Conservation (phyloP, 1,284 basidiomycete genomes). For the Ustilago lituana region DNA sequence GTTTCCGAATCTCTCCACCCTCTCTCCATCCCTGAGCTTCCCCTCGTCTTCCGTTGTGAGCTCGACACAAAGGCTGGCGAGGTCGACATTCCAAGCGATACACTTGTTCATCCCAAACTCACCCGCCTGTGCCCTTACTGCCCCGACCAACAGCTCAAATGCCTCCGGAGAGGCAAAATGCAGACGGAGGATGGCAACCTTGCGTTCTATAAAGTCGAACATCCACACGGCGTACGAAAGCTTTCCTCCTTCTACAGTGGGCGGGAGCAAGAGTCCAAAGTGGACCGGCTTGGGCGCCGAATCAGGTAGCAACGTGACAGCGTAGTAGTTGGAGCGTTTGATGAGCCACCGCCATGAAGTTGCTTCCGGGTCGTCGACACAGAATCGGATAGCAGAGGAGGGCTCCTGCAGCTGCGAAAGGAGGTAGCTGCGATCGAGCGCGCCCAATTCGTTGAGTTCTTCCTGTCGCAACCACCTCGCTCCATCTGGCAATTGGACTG, state of each 20-base stretch:
- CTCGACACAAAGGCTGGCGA: slow-evolving; percentile 13
- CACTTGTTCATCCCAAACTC: slow-evolving; percentile 27
- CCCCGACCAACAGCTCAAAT: slow-evolving; percentile 10
- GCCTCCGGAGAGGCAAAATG: slow-evolving; percentile 1
- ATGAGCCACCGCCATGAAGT: slow-evolving; percentile 46
- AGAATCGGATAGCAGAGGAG: slow-evolving; percentile 22
- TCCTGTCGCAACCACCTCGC: slow-evolving; percentile 22
- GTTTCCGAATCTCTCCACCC: neutral
- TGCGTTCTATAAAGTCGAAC: slow-evolving; percentile 32
- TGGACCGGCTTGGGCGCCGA: slow-evolving; percentile 15
- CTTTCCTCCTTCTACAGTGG: neutral
- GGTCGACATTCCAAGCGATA: slow-evolving; percentile 46
- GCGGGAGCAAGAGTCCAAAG: slow-evolving; percentile 24
- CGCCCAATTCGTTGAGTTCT: slow-evolving; percentile 21
- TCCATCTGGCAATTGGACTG: neutral
- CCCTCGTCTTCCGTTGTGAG: slow-evolving; percentile 14
- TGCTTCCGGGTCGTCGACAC: slow-evolving; percentile 40
- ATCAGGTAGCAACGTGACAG: slow-evolving; percentile 18
- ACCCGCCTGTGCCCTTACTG: slow-evolving; percentile 17
- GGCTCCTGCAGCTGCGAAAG: slow-evolving; percentile 12
- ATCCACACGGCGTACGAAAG: slow-evolving; percentile 37
- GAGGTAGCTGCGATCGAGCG: slow-evolving; percentile 26
- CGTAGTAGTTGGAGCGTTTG: slow-evolving; percentile 39
- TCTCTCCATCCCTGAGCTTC: slow-evolving; percentile 6
- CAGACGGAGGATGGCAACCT: slow-evolving; percentile 33